A percentile compares a stretch with the other conserved stretches of the same genome.
Evolutionary conservation across 345 rosid genomes (phyloP).

Genomic region (Psidium friedrichsthalianum): DNA sequence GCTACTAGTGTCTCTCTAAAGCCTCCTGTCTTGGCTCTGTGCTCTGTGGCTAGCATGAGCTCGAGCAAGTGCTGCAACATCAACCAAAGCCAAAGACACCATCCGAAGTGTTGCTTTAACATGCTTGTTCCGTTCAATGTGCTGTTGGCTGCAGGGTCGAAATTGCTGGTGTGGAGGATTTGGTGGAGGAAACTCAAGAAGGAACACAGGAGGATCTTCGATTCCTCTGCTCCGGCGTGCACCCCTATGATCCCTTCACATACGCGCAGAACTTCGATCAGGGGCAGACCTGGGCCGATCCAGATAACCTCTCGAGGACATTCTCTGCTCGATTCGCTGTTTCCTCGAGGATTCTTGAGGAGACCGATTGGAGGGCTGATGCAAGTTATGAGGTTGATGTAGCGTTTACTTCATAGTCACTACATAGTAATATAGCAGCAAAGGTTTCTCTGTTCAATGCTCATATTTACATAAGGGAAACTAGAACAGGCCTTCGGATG

Average conservation of each 20-base stretch:
- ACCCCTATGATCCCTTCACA: constrained; percentile 17
- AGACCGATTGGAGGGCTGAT: not conserved
- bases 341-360: constrained; percentile 10
- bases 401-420: not conserved
- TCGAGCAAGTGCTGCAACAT: not conserved
- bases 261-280: constrained; percentile 37
- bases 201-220: constrained; percentile 16
- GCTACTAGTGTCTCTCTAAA: not conserved
- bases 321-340: constrained; percentile 30
- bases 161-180: constrained; percentile 12
- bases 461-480: not conserved
- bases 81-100: not conserved
- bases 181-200: constrained; percentile 24
- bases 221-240: not conserved
- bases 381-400: not conserved
- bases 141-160: not conserved
- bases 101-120: not conserved
- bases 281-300: constrained; percentile 20
- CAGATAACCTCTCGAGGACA: constrained; percentile 23
- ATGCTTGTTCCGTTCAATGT: not conserved
- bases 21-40: not conserved
- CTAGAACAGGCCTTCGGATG: not conserved
- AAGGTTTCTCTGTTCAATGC: not conserved
- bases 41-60: not conserved
- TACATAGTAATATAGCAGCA: not conserved